Conservation (phyloP, 805 yeast species). For the Starmerella etchellsii region DNA sequence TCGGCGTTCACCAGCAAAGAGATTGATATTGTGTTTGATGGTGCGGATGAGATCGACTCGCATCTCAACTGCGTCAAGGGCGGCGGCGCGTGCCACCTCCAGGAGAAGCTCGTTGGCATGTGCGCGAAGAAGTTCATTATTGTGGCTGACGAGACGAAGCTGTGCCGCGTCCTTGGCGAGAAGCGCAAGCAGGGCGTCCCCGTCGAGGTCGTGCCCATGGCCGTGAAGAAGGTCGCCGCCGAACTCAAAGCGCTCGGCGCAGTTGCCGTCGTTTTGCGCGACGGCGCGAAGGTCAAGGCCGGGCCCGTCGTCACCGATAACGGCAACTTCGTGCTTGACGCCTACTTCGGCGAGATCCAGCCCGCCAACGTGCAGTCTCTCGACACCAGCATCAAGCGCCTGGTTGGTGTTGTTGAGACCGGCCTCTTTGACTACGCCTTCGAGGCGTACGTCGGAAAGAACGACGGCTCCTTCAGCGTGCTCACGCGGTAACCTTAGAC, state of each 20-base stretch:
- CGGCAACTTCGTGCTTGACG: conserved; percentile 84
- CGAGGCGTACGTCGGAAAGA: conserved; percentile 81
- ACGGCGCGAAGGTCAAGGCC: conserved; percentile 85
- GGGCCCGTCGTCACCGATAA: conserved; percentile 96
- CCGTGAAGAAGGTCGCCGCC: conserved; percentile 60
- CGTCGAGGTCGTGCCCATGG: conserved; percentile 82
- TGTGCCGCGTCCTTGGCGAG: conserved; percentile 58
- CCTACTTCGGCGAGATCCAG: conserved; percentile 70
- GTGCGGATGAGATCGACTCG: conserved; percentile 92
- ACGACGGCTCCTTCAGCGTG: conserved; percentile 45
- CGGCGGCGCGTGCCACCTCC: conserved; percentile 96
- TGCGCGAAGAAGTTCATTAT: conserved; percentile 64
- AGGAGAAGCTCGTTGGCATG: conserved; percentile 85
- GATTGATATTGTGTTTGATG: conserved; percentile 90
- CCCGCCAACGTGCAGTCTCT: conserved; percentile 35
- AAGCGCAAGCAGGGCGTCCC: conserved; percentile 89
- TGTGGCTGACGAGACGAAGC: conserved; percentile 88
- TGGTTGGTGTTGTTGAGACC: conserved; percentile 93
- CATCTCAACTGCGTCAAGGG: conserved; percentile 83
- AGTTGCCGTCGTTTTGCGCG: conserved; percentile 49
- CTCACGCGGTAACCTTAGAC: conserved; percentile 3
- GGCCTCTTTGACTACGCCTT: conserved; percentile 69
- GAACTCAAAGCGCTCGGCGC: conserved; percentile 59
- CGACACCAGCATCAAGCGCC: conserved; percentile 51
- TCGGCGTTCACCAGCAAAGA: conserved; percentile 57